Percentiles rank a stretch among this genome's conserved stretches.
phyloP scores from a whole-genome alignment of 306 rosid species.

The Prunus dulcis region DNA sequence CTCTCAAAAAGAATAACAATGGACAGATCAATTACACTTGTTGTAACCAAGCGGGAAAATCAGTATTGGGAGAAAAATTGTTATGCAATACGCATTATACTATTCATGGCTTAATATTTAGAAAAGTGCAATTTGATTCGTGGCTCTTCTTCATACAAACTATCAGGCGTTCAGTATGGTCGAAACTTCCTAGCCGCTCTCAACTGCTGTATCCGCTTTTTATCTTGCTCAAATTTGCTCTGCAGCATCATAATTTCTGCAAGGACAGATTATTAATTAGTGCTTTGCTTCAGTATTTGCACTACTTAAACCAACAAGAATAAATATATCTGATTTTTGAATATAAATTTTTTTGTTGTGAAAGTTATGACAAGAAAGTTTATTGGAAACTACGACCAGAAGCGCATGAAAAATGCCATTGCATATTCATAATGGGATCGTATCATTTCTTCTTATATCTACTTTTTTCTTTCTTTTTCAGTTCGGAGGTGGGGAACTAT shows the following conservation, averaged over 20 bases:
- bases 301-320: background rate
- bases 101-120: background rate
- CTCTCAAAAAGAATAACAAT: background rate
- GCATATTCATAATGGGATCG: background rate
- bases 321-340: background rate
- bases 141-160: background rate
- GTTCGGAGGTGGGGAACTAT: background rate
- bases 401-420: background rate
- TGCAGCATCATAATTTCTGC: constrained; percentile 85
- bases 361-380: background rate
- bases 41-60: background rate
- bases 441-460: too few species aligned
- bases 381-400: background rate
- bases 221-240: constrained; percentile 81
- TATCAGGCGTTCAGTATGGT: constrained; percentile 52
- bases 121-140: background rate
- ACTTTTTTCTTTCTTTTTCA: background rate
- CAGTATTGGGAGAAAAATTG: background rate
- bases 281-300: constrained; percentile 10
- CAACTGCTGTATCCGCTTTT: constrained; percentile 71
- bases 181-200: constrained; percentile 88
- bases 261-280: constrained; percentile 21
- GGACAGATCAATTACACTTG: background rate
- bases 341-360: background rate
- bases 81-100: background rate